A percentile compares a stretch with the other conserved stretches of the same genome.
These are phyloP conservation scores for Xylariaceae sp. DNA, from an alignment of 2,329 filamentous ascomycete species.

Conservation along the genomic window DNA sequence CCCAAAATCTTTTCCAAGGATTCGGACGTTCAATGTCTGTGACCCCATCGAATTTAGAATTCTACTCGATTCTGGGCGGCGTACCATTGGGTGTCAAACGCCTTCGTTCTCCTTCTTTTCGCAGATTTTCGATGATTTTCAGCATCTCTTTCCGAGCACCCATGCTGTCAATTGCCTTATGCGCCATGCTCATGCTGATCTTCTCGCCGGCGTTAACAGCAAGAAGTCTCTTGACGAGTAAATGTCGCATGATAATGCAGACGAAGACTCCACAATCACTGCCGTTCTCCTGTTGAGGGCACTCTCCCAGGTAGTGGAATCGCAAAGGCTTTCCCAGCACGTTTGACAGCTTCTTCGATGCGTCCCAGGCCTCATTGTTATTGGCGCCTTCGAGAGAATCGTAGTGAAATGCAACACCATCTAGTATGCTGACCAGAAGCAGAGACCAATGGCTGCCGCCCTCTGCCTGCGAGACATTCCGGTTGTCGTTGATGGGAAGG, in stretches of 20 bases:
- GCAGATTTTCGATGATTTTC: constrained; percentile 78
- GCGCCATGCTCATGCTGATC: constrained; percentile 89
- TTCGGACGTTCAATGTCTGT: too few species aligned
- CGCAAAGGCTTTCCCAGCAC: constrained; percentile 64
- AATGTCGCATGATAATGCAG: constrained; percentile 88
- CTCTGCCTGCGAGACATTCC: constrained; percentile 72
- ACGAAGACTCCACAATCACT: constrained; percentile 96
- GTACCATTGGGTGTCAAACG: constrained; percentile 38
- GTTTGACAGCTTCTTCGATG: constrained; percentile 63
- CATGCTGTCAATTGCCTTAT: constrained; percentile 75
- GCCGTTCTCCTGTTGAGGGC: constrained; percentile 85
- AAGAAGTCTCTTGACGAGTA: constrained; percentile 81
- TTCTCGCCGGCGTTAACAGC: constrained; percentile 77
- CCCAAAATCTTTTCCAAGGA: too few species aligned
- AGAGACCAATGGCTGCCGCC: constrained; percentile 94
- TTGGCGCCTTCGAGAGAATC: constrained; percentile 80
- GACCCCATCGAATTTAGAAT: too few species aligned
- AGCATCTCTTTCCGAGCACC: constrained; percentile 87
- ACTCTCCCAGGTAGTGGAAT: constrained; percentile 80
- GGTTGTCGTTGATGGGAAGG: constrained; percentile 88
- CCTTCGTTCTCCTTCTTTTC: constrained; percentile 82
- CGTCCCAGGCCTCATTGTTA: constrained; percentile 64
- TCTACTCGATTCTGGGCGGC: constrained; percentile 41
- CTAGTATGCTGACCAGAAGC: constrained; percentile 81
- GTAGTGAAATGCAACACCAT: constrained; percentile 94